A percentile compares a stretch with the other conserved stretches of the same genome.
Conservation (phyloP, 768 basidiomycete genomes). For the Baorangia bicolor region DNA sequence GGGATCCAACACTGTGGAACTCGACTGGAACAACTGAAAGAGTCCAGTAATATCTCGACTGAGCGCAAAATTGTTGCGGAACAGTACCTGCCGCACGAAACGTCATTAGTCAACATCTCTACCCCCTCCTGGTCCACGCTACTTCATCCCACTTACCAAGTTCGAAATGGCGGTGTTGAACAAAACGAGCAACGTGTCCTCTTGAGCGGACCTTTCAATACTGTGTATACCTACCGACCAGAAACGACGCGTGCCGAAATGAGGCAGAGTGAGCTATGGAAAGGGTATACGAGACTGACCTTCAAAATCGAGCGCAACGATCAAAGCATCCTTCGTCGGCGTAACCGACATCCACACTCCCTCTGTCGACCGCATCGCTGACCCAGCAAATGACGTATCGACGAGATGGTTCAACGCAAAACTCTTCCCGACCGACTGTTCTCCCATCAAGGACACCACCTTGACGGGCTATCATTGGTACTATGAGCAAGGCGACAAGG, state of each 20-base stretch:
- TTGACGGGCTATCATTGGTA: conserved; percentile 45
- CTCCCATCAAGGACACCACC: conserved; percentile 68
- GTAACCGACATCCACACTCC: conserved; percentile 70
- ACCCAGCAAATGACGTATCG: conserved; percentile 65
- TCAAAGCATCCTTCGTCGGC: conserved; percentile 50
- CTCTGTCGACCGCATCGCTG: conserved; percentile 66
- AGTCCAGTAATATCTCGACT: conserved; percentile 59
- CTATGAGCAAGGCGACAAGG: neutral
- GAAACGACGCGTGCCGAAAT: neutral
- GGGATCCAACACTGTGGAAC: conserved; percentile 58
- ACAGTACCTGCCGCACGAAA: conserved; percentile 46
- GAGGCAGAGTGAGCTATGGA: too few species aligned
- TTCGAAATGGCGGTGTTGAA: conserved; percentile 69
- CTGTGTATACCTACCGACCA: conserved; percentile 51
- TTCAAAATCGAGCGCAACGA: conserved; percentile 66
- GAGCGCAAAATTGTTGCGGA: conserved; percentile 65
- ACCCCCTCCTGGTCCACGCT: too few species aligned
- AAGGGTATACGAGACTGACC: conserved; percentile 30
- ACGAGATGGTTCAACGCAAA: conserved; percentile 57
- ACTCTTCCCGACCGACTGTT: conserved; percentile 64
- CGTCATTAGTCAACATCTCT: neutral
- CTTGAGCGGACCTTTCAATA: conserved; percentile 62
- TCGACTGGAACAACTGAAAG: conserved; percentile 61
- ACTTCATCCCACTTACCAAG: conserved; percentile 44
- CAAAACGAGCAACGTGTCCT: conserved; percentile 60